These are phyloP conservation scores for Leersia perrieri DNA, from an alignment of 176 grass and related monocot species.

Conservation along the genomic window DNA sequence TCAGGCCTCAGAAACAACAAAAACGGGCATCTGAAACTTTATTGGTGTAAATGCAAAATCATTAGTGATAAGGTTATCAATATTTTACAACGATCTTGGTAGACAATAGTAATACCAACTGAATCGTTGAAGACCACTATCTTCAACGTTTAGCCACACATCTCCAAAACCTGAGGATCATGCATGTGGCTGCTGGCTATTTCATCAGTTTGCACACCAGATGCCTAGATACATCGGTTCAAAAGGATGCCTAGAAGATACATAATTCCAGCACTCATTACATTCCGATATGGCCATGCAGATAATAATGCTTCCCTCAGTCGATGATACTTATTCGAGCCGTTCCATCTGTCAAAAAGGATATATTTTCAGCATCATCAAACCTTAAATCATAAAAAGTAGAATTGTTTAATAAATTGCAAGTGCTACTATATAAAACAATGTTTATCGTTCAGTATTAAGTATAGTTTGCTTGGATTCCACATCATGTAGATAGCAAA, in stretches of 20 bases:
- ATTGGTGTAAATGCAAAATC: not conserved
- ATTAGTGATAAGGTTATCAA: not conserved
- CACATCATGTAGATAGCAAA: not conserved
- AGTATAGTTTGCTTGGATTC: not conserved
- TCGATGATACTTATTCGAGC: conserved; percentile 37
- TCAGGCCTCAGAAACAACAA: not conserved
- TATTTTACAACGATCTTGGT: conserved; percentile 11
- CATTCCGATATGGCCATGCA: not conserved
- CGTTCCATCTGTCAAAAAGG: conserved; percentile 55
- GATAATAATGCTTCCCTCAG: not conserved
- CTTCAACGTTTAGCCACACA: not conserved
- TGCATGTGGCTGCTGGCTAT: not conserved
- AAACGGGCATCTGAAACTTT: not conserved
- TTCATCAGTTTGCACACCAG: not conserved
- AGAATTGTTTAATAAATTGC: not conserved
- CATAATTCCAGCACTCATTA: not conserved
- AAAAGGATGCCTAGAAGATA: no score
- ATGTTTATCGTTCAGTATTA: not conserved
- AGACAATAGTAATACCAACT: not conserved
- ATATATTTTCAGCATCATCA: not conserved
- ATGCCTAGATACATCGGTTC: not conserved
- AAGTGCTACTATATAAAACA: not conserved
- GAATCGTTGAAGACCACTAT: not conserved
- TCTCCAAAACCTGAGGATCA: not conserved
- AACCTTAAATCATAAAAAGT: not conserved